Base-by-base conservation (phyloP, 202 grass and related monocot genomes). In the Carex arenaria region DNA sequence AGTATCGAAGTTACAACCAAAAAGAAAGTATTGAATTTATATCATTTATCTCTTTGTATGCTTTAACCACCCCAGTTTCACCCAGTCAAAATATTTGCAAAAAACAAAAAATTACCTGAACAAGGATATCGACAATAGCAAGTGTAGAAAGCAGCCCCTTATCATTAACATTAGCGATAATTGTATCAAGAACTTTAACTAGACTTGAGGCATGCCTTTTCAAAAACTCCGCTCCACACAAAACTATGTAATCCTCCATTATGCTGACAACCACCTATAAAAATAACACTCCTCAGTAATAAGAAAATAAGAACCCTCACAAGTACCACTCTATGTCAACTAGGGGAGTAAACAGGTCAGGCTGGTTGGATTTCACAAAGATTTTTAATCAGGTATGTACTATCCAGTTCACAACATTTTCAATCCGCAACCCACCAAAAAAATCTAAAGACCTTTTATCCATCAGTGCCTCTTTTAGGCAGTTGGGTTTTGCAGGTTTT, bases 91-190 rank as follows among this genome's bases (percentile, higher is more conserved):
- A 60, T 18, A 61, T 10, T 28, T 54, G 13, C 10, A 66, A 60
- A 63, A 80, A 53, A 51, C 56, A 82, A 71, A 64, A 84, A 72
- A 54, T 78, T 80, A 98, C 96, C 93, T 98, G 96, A 81, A 98
- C 67, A 82, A 98, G 86, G 86, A 98, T 79, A 90, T 98, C 96
- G 64, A 98, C 87, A 31, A 90, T 69, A 75, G 91, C 85, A 72
- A 98, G 91, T 47, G 86, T 70, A 54, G 89, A 86, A 84, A 95
- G 85, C 82, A 95, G 86, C 64, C 93, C 96, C 80, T 95, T 98
- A 78, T 98, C 96, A 85, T 95, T 98, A 60, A 95, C 96, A 87
- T 88, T 98, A 80, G 85, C 89, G 88, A 95, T 72, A 87, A 98
- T 92, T 69, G 18, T 82, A 87, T 98, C 89, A 85, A 98, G 68